Base-by-base conservation (phyloP, 2,329 filamentous ascomycete genomes). In the Xylariales sp. region DNA sequence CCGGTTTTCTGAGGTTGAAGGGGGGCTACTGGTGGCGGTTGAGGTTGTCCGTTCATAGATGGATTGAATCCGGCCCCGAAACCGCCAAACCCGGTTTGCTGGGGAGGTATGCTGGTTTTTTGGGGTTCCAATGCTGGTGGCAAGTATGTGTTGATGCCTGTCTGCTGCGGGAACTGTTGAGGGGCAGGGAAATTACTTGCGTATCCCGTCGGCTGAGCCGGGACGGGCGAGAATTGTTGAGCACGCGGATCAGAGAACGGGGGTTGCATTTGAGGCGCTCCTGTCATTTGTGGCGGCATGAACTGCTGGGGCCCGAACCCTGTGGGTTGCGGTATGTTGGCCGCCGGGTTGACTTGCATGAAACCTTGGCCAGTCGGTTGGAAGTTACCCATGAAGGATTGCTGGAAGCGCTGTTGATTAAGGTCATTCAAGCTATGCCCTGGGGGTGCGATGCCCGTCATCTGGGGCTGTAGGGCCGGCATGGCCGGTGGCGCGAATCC, bases 341-440 rank as follows among this genome's bases (percentile, higher is more conserved):
- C 77, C 0, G 78, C 56, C 3, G 57, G 74, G 30, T 78, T 78
- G 71, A 79, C 83, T n/a, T 78, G 74, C 70, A 81, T 76, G 69
- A 83, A 75, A 34, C 76, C 78, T 60, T 79, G 81, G 16, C 76
- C 77, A 53, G 81, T 75, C 34, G 81, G 80, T 68, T 79, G 79
- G 64, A 78, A 80, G 18, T 70, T 74, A n/a, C 73, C 71, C 72
- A 79, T 77, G 60, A 86, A 87, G 71, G 88, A 86, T 73, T 89
- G 88, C 77, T 91, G 90, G 70, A 90, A 79, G 56, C 89, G 86
- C 69, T 87, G 85, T 75, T 92, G 90, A 65, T 82, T 88, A 52
- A 96, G 82, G 53, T 95, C 93, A 74, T 89, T 86, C 73, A 97
- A 78, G 78, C 90, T 95, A 79, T 95, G 92, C 12, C 93, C 93